A percentile compares a stretch with the other conserved stretches of the same genome.
Conservation (phyloP, 73 alveolate genomes). For the Paramecium tetraurelia region DNA sequence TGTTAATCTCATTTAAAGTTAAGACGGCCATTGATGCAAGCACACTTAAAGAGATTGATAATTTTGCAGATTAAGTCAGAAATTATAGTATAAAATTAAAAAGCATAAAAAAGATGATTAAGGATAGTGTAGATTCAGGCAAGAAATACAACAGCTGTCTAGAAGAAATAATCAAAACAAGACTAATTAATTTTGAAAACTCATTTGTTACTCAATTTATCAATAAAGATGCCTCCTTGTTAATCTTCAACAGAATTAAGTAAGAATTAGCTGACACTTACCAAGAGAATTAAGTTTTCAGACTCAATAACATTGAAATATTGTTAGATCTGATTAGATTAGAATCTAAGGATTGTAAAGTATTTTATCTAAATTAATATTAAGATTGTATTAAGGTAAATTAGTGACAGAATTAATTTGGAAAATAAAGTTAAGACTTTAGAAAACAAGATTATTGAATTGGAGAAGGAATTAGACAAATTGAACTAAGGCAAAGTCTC, state of each 20-base stretch:
- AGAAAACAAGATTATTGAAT: not conserved
- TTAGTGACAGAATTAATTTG: not conserved
- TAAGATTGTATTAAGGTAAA: not conserved
- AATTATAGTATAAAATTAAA: not conserved
- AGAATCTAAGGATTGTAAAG: conserved; percentile 34
- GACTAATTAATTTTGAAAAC: not conserved
- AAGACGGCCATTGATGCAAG: not conserved
- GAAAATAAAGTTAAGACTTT: not conserved
- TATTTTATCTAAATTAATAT: not conserved
- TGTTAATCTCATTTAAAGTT: not conserved
- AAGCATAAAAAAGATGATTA: not conserved
- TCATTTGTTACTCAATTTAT: not conserved
- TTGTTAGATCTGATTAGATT: not conserved
- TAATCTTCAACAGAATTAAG: not conserved
- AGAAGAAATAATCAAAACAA: not conserved
- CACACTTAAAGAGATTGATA: not conserved
- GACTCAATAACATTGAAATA: not conserved
- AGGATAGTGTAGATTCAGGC: not conserved
- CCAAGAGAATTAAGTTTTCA: not conserved
- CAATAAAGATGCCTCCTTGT: not conserved
- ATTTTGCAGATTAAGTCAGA: conserved; percentile 15
- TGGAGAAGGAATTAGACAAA: not conserved
- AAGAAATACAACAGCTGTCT: not conserved
- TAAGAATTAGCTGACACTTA: not conserved
- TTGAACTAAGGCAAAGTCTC: not conserved